These are phyloP conservation scores for Sporisorium exsertum DNA, from an alignment of 1,284 basidiomycete species.

Conservation along the genomic window DNA sequence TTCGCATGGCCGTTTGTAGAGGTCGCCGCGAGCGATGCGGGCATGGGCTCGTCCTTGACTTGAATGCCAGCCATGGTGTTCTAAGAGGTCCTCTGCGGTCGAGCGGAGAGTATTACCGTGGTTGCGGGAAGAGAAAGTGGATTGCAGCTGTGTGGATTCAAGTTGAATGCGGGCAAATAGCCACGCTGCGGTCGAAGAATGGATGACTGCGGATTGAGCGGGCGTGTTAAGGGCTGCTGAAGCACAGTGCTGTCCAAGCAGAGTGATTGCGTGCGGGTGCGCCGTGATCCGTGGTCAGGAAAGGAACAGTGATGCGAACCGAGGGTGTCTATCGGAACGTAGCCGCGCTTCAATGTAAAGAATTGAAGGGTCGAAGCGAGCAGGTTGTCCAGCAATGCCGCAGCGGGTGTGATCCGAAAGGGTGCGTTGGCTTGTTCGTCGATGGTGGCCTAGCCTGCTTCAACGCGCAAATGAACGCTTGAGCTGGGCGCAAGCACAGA, in stretches of 20 bases:
- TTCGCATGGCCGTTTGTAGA: conserved; percentile 40
- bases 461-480: neutral
- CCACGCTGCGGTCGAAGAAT: neutral
- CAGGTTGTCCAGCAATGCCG: conserved; percentile 27
- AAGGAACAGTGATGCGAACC: neutral
- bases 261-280: neutral
- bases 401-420: neutral
- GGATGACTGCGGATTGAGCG: too few species aligned
- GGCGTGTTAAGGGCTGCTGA: neutral
- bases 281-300: neutral
- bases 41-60: conserved; percentile 53
- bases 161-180: neutral
- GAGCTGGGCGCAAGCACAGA: neutral
- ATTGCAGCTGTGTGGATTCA: neutral
- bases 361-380: neutral
- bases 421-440: too few species aligned
- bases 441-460: neutral
- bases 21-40: conserved; percentile 15
- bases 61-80: conserved; percentile 21
- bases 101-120: neutral
- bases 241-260: neutral
- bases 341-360: neutral
- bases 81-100: neutral
- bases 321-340: neutral
- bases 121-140: neutral